Evolutionary conservation across 768 basidiomycete species (phyloP), one percentile per base, ranked within the genome.

Genomic region (Chiua virens): DNA sequence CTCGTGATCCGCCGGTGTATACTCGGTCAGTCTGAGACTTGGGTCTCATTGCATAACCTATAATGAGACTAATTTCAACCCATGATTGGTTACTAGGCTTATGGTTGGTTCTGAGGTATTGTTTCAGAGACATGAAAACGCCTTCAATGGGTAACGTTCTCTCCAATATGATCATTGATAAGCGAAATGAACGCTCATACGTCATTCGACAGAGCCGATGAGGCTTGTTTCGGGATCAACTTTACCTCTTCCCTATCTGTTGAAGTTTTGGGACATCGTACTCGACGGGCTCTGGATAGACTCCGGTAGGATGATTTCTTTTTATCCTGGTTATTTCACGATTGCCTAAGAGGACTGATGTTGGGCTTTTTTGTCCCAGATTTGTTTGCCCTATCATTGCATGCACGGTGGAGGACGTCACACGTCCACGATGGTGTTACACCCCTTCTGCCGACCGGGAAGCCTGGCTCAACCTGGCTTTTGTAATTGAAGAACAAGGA

Each of bases 231-330:
- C 3, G 59, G 60, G 17, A 8, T 48, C 56, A 49, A 58, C 10
- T 58, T 61, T 23, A 50, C 34, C 14, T 58, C 56, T 36, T n/a
- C 50, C 1, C 20, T 62, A 13, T 13, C 9, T 3, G 5, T 20
- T 20, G 56, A 55, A 23, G 52, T 48, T 0, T 36, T 61, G 5
- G 50, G 35, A 21, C 21, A n/a, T 30, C 53, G 60, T 22, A 21
- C 52, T n/a, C 56, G 53, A 8, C 14, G 5, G 15, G 60, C 60
- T 5, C 47, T 61, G 18, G 40, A 61, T 20, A 62, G 55, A 44
- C 60, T 62, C 23, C 53, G 60, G 60, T 62, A 40, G 49, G 44
- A n/a, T n/a, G n/a, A n/a, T n/a, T n/a, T n/a, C n/a, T n/a, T n/a
- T n/a, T n/a, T n/a, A n/a, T n/a, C n/a, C n/a, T n/a, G n/a, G n/a